A percentile compares a stretch with the other conserved stretches of the same genome.
phyloP scores from a whole-genome alignment of 257 asterid genomes.

The Solanum sejunctum region DNA sequence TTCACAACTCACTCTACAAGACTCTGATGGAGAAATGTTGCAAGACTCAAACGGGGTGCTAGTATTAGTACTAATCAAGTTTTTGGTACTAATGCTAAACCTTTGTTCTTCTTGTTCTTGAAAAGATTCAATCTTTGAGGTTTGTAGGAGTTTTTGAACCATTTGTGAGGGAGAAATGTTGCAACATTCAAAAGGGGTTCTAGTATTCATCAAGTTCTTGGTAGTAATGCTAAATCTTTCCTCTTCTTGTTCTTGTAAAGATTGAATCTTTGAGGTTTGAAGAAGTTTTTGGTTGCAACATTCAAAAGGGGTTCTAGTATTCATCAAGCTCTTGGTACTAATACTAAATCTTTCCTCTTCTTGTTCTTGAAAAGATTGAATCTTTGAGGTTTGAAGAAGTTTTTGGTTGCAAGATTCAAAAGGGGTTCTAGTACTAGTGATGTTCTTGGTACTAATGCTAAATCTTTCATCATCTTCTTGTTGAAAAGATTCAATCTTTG shows the following conservation, averaged over 20 bases:
- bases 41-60: slow-evolving; percentile 38
- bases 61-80: not conserved
- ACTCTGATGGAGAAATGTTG: slow-evolving; percentile 62
- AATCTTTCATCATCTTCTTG: not conserved
- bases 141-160: not conserved
- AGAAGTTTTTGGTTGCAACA: not conserved
- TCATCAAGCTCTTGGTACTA: not conserved
- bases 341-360: not conserved
- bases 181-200: not conserved
- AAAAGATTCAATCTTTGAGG: slow-evolving; percentile 6
- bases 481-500: slow-evolving; percentile 1
- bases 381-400: slow-evolving; percentile 3
- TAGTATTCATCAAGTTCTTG: not conserved
- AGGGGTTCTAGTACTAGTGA: not conserved
- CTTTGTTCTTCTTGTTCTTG: slow-evolving; percentile 4
- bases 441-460: not conserved
- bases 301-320: not conserved
- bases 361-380: not conserved
- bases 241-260: not conserved
- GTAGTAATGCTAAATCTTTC: not conserved
- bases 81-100: not conserved
- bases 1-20: slow-evolving; percentile 67
- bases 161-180: not conserved
- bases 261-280: slow-evolving; percentile 2
- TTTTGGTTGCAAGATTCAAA: slow-evolving; percentile 3